Evolutionary conservation across 1,284 basidiomycete genomes (phyloP).

Genomic region (Serendipita sp.): DNA sequence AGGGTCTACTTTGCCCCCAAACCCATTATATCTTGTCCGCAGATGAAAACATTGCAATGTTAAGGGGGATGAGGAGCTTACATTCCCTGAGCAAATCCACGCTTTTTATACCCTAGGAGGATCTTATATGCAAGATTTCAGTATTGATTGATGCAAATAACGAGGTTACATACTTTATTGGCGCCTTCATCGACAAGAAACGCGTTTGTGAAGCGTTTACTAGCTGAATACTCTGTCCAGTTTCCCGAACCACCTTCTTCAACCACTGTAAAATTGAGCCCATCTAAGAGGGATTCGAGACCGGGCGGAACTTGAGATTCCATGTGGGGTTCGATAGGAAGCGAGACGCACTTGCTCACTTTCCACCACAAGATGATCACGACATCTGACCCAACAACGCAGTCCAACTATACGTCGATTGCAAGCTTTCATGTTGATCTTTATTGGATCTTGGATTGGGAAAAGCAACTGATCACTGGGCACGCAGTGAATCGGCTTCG

Average conservation of each 20-base stretch:
- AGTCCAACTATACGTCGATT: constrained; percentile 67
- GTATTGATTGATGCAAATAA: neutral
- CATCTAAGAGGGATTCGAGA: neutral
- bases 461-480: constrained; percentile 52
- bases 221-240: neutral
- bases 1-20: constrained; percentile 58
- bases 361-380: neutral
- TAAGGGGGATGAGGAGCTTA: constrained; percentile 23
- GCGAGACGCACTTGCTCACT: too few species aligned
- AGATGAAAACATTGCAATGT: neutral
- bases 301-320: constrained; percentile 4
- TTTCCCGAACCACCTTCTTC: neutral
- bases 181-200: neutral
- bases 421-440: constrained; percentile 56
- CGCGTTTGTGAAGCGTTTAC: constrained; percentile 3
- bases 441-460: constrained; percentile 77
- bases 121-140: constrained; percentile 22
- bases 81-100: constrained; percentile 51
- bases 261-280: neutral
- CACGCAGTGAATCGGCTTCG: constrained; percentile 53
- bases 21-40: constrained; percentile 48
- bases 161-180: neutral
- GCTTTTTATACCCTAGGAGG: constrained; percentile 55
- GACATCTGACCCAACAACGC: constrained; percentile 53
- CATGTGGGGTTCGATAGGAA: neutral